phyloP scores from a whole-genome alignment of 2,329 filamentous ascomycete species.

The Drechmeria coniospora region DNA sequence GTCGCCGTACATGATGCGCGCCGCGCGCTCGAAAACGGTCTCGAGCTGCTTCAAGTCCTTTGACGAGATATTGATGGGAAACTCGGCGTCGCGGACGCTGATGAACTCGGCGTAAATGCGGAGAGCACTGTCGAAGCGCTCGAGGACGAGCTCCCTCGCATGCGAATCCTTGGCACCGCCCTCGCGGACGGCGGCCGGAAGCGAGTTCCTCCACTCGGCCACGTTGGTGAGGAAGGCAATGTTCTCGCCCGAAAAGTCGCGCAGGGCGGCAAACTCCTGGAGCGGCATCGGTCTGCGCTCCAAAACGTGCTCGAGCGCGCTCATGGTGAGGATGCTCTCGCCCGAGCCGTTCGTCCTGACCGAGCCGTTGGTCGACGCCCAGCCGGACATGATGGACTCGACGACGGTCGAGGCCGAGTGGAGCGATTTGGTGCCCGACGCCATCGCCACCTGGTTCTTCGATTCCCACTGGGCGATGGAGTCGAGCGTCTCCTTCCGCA shows the following conservation, averaged over 20 bases:
- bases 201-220: constrained; percentile 34
- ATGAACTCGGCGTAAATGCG: constrained; percentile 47
- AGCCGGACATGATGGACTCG: constrained; percentile 12
- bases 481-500: constrained; percentile 26
- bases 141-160: constrained; percentile 18
- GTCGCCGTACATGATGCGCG: constrained; percentile 25
- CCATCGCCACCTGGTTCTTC: constrained; percentile 14
- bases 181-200: constrained; percentile 10
- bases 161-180: constrained; percentile 6
- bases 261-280: constrained; percentile 46
- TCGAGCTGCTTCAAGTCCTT: constrained; percentile 34
- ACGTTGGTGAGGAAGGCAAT: constrained; percentile 50
- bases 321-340: constrained; percentile 40
- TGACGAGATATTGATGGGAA: constrained; percentile 49
- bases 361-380: constrained; percentile 19
- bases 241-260: constrained; percentile 58
- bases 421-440: constrained; percentile 7
- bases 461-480: constrained; percentile 28
- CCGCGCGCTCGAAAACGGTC: constrained; percentile 36
- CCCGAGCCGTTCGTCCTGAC: constrained; percentile 8
- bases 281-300: constrained; percentile 42
- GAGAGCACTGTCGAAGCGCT: constrained; percentile 41
- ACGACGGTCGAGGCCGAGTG: constrained; percentile 9
- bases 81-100: constrained; percentile 41
- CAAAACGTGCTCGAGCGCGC: constrained; percentile 45